Evolutionary conservation across 371 early-diverging fungal genomes (phyloP).

Genomic region (Mortierella sp.): DNA sequence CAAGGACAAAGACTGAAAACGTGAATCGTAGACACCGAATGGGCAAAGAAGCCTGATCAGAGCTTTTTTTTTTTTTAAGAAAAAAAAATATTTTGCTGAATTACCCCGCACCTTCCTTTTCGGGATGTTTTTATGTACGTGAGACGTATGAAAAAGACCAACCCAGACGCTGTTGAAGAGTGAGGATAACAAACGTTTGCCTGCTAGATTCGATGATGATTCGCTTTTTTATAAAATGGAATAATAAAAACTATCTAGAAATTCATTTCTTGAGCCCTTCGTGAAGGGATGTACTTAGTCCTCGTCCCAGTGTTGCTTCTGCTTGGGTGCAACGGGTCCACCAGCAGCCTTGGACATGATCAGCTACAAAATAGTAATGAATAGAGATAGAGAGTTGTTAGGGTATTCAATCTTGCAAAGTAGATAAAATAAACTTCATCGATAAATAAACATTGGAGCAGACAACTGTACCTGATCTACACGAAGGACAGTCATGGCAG

Average conservation of each 20-base stretch:
- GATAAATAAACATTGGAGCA: background rate
- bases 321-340: slow-evolving; percentile 94
- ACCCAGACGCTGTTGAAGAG: background rate
- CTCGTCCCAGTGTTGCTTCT: slow-evolving; percentile 93
- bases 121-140: slow-evolving; percentile 2
- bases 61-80: background rate
- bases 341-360: slow-evolving; percentile 99
- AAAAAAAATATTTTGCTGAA: slow-evolving; percentile 26
- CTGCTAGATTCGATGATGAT: background rate
- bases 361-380: slow-evolving; percentile 64
- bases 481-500: slow-evolving; percentile 94
- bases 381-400: background rate
- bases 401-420: background rate
- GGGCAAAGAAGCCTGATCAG: slow-evolving; percentile 23
- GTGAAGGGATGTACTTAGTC: slow-evolving; percentile 66
- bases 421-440: background rate
- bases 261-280: background rate
- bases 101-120: slow-evolving; percentile 20
- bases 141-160: background rate
- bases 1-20: slow-evolving; percentile 7
- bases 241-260: slow-evolving; percentile 5
- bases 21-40: background rate
- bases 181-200: background rate
- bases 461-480: slow-evolving; percentile 86
- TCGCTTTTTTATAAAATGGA: background rate